phyloP scores from a whole-genome alignment of 139 green algal genomes.

The Volvox africanus region DNA sequence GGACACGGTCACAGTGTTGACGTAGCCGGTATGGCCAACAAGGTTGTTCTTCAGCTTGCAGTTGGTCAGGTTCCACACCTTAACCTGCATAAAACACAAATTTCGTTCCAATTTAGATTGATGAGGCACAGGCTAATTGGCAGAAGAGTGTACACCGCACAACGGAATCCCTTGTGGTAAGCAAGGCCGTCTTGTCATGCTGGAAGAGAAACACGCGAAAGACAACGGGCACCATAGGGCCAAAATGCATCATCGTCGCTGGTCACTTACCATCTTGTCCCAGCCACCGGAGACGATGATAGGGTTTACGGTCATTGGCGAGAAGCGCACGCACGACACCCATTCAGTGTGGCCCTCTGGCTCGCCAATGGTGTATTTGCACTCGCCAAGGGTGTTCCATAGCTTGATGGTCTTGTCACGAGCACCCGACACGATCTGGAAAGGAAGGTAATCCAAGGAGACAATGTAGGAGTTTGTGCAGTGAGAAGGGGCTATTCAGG shows the following conservation, averaged over 20 bases:
- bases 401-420: conserved; percentile 98
- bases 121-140: no score
- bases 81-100: conserved; percentile 51
- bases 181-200: no score
- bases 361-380: conserved; percentile 99
- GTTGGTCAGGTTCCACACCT: conserved; percentile 99
- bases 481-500: not conserved
- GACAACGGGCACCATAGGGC: no score
- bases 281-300: conserved; percentile 99
- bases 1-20: conserved; percentile 98
- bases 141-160: no score
- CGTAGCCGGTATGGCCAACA: conserved; percentile 94
- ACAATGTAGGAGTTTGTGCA: no score
- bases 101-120: no score
- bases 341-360: conserved; percentile 95
- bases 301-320: conserved; percentile 93
- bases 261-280: conserved; percentile 95
- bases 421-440: conserved; percentile 98
- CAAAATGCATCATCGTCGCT: not conserved
- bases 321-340: conserved; percentile 99
- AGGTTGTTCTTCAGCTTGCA: conserved; percentile 99
- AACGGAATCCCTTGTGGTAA: no score
- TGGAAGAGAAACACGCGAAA: no score
- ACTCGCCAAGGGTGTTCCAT: conserved; percentile 99
- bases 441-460: no score